Percentiles rank a stretch among this genome's conserved stretches.
phyloP scores from a whole-genome alignment of 2,329 filamentous ascomycete genomes.

The Fusarium decemcellulare region DNA sequence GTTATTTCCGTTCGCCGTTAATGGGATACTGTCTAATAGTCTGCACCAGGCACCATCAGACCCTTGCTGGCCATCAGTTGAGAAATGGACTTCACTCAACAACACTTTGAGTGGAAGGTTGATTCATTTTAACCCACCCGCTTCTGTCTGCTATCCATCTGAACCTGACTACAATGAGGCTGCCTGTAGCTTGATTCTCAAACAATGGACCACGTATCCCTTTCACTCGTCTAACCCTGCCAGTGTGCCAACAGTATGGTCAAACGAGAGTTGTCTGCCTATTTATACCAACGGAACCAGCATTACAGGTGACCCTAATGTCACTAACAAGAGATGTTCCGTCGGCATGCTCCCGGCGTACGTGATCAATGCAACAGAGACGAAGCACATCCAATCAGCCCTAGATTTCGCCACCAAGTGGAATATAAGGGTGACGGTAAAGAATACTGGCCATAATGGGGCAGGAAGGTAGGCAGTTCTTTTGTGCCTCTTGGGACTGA shows the following conservation, averaged over 20 bases:
- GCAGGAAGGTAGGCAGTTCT: background rate
- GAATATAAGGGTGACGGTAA: background rate
- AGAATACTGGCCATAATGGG: background rate
- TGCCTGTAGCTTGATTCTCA: background rate
- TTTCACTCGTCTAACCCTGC: slow-evolving; percentile 5
- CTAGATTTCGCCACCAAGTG: background rate
- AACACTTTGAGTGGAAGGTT: background rate
- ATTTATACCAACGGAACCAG: slow-evolving; percentile 11
- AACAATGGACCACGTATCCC: background rate
- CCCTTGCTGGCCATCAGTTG: background rate
- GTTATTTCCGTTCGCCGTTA: no score
- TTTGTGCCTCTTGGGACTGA: no score
- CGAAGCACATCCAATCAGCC: background rate
- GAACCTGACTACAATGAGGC: background rate
- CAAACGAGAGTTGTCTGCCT: slow-evolving; percentile 1
- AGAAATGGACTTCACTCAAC: background rate
- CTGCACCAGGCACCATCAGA: background rate
- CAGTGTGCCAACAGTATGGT: background rate
- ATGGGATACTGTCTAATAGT: no score
- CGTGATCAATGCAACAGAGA: background rate
- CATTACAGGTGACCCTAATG: background rate
- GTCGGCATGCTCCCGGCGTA: background rate
- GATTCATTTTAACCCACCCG: background rate
- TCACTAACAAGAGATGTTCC: background rate
- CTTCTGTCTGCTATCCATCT: background rate